Conservation (phyloP, 2,329 filamentous ascomycete genomes). For the Ophiostoma sp. region DNA sequence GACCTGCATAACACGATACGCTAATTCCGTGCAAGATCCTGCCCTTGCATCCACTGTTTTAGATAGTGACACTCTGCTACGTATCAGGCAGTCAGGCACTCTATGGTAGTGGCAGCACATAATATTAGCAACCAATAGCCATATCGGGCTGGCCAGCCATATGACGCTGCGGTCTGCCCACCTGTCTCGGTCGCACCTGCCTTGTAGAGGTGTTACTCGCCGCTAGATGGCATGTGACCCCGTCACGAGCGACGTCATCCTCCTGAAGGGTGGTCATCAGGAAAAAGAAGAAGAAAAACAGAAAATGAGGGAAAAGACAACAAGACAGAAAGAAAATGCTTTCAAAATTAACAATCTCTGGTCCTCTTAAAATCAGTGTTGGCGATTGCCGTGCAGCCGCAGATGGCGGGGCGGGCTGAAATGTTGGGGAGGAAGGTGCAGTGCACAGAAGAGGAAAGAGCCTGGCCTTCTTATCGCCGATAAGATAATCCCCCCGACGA, state of each 20-base stretch:
- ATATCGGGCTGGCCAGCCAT: background rate
- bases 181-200: background rate
- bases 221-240: background rate
- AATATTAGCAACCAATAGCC: background rate
- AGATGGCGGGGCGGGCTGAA: conserved; percentile 6
- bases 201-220: background rate
- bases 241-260: background rate
- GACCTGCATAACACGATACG: conserved; percentile 9
- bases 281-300: background rate
- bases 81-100: background rate
- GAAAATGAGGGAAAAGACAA: background rate
- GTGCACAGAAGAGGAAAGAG: background rate
- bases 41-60: conserved; percentile 10
- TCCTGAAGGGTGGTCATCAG: background rate
- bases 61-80: background rate
- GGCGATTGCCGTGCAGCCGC: background rate
- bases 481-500: conserved; percentile 29
- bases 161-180: background rate
- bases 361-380: background rate
- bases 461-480: conserved; percentile 14
- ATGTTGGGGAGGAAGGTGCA: background rate
- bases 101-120: background rate
- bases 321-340: background rate
- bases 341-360: background rate
- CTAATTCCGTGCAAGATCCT: conserved; percentile 1